Evolutionary conservation across 163 green algal genomes (phyloP).

Genomic region (Chlorella variabilis): DNA sequence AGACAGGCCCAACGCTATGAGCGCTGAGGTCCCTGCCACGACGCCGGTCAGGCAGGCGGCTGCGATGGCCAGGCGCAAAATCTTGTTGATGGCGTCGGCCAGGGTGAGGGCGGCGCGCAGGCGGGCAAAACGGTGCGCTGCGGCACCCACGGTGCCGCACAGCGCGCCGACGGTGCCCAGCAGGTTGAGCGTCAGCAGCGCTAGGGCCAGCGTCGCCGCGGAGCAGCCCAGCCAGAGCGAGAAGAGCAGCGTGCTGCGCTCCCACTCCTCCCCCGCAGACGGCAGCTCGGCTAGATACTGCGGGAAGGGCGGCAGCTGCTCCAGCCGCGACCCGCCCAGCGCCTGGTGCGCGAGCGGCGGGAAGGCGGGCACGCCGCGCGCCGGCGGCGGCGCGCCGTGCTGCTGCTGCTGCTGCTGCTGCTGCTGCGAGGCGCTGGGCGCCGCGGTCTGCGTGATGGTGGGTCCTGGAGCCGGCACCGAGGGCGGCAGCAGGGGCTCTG

Average conservation of each 20-base stretch:
- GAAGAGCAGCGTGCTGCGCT: background rate
- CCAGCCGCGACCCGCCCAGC: background rate
- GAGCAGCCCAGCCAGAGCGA: constrained; percentile 9
- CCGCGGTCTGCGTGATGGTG: too few species aligned
- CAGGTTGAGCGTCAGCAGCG: background rate
- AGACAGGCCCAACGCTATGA: background rate
- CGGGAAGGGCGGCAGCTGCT: background rate
- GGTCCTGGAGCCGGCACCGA: too few species aligned
- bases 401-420: too few species aligned
- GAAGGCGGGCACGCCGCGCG: background rate
- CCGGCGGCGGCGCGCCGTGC: too few species aligned
- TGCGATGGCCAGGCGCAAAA: constrained; percentile 2
- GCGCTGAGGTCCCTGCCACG: background rate
- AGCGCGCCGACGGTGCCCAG: background rate
- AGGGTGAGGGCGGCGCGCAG: background rate
- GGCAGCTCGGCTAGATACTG: background rate
- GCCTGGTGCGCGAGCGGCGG: background rate
- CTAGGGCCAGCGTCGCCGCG: background rate
- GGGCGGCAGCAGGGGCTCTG: background rate
- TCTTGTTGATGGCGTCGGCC: background rate
- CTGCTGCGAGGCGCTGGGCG: too few species aligned
- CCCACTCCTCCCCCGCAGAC: background rate
- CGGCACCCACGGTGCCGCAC: background rate
- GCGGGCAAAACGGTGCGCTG: background rate
- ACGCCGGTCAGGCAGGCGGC: background rate